A percentile compares a stretch with the other conserved stretches of the same genome.
Evolutionary conservation across 345 rosid species (phyloP).

Genomic region (Adansonia digitata): DNA sequence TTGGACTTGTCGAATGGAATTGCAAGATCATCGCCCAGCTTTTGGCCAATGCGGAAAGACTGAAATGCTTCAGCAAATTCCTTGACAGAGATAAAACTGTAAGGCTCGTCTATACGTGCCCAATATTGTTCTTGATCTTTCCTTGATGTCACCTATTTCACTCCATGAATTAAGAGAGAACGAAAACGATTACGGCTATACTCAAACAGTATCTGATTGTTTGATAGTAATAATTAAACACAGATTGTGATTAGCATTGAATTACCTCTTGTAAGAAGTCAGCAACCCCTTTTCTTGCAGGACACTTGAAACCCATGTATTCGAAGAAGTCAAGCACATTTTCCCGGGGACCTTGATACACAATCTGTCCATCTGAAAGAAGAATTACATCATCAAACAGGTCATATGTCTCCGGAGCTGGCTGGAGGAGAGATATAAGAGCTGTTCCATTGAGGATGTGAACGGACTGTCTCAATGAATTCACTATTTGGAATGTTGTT

Average conservation of each 20-base stretch:
- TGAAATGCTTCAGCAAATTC: slow-evolving; percentile 66
- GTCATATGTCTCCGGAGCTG: slow-evolving; percentile 76
- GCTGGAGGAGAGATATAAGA: slow-evolving; percentile 72
- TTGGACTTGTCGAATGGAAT: slow-evolving; percentile 66
- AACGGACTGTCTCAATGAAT: slow-evolving; percentile 52
- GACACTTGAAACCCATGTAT: slow-evolving; percentile 59
- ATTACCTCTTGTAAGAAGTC: slow-evolving; percentile 79
- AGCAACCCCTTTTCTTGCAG: slow-evolving; percentile 73
- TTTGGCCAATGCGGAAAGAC: slow-evolving; percentile 59
- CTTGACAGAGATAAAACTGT: slow-evolving; percentile 48
- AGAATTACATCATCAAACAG: slow-evolving; percentile 74
- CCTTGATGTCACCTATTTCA: slow-evolving; percentile 7
- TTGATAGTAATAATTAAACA: background rate
- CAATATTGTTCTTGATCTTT: slow-evolving; percentile 81
- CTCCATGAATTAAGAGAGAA: slow-evolving; percentile 14
- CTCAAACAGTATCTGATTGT: slow-evolving; percentile 47
- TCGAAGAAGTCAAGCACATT: slow-evolving; percentile 64
- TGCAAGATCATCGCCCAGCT: slow-evolving; percentile 57
- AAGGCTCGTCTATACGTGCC: slow-evolving; percentile 51
- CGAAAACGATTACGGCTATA: background rate
- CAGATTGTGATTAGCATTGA: background rate
- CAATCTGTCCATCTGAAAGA: slow-evolving; percentile 71
- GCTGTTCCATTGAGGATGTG: slow-evolving; percentile 66
- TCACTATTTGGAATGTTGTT: slow-evolving; percentile 70
- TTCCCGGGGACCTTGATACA: slow-evolving; percentile 72